These are phyloP conservation scores for Aureobasidium sp. DNA, from an alignment of 2,329 filamentous ascomycete genomes.

Conservation along the genomic window DNA sequence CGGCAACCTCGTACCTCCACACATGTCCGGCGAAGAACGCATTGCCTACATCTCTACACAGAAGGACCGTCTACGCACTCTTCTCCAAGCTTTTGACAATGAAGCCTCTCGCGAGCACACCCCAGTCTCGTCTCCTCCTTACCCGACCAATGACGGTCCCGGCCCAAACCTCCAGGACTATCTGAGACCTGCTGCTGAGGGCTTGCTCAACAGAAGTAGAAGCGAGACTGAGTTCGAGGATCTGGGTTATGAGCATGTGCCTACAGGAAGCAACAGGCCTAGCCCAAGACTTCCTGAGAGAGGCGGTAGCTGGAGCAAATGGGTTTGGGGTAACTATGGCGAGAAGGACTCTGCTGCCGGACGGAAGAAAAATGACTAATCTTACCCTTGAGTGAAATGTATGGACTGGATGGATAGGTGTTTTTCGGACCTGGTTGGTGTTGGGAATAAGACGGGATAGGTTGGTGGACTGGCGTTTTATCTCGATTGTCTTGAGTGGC, in stretches of 20 bases:
- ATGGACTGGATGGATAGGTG: not conserved
- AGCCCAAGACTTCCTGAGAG: constrained; percentile 14
- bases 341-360: constrained; percentile 29
- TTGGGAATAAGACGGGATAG: not conserved
- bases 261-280: constrained; percentile 19
- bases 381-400: not conserved
- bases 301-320: constrained; percentile 28
- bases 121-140: constrained; percentile 8
- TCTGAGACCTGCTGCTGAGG: constrained; percentile 30
- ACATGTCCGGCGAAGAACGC: constrained; percentile 61
- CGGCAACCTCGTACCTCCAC: constrained; percentile 62
- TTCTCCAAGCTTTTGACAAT: constrained; percentile 70
- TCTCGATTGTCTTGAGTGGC: not conserved
- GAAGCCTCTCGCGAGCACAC: constrained; percentile 53
- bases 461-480: not conserved
- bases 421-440: not conserved
- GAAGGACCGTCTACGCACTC: constrained; percentile 65
- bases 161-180: constrained; percentile 4
- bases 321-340: constrained; percentile 33
- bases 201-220: constrained; percentile 64
- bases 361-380: constrained; percentile 28
- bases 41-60: constrained; percentile 71
- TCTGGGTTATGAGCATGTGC: constrained; percentile 31
- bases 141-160: constrained; percentile 1
- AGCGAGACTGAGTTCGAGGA: constrained; percentile 81